A percentile compares a stretch with the other conserved stretches of the same genome.
Conservation (phyloP, 139 green algal species). For the Asterochloris sp. region DNA sequence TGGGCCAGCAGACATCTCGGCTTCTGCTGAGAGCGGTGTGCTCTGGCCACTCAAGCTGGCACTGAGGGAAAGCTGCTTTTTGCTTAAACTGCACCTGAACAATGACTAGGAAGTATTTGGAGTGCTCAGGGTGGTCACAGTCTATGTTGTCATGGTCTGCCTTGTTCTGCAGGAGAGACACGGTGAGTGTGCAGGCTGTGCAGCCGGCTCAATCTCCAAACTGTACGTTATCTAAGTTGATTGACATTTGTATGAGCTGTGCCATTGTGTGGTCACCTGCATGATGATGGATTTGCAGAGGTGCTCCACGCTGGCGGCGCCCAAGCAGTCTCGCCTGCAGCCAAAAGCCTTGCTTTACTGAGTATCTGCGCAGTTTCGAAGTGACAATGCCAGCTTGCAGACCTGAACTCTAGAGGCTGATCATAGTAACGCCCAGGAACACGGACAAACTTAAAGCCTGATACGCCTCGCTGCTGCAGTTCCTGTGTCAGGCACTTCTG, state of each 20-base stretch:
- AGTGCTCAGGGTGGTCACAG: conserved; percentile 46
- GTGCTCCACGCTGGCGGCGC: conserved; percentile 49
- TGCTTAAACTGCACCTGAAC: conserved; percentile 53
- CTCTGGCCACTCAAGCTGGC: background rate
- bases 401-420: conserved; percentile 52
- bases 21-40: background rate
- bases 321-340: conserved; percentile 30
- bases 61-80: too few species aligned
- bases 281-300: conserved; percentile 93
- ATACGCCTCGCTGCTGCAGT: conserved; percentile 28
- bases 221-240: conserved; percentile 24
- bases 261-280: conserved; percentile 51
- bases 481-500: conserved; percentile 9
- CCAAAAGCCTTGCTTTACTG: too few species aligned
- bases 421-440: conserved; percentile 86
- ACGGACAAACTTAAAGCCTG: conserved; percentile 55
- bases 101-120: conserved; percentile 80
- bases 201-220: conserved; percentile 30
- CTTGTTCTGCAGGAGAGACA: too few species aligned
- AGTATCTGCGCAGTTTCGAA: too few species aligned
- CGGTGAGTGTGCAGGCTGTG: background rate
- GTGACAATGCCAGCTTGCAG: too few species aligned
- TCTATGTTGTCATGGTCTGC: conserved; percentile 16
- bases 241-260: too few species aligned
- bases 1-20: background rate